These are phyloP conservation scores for Trichophyton verrucosum DNA, from an alignment of 2,329 filamentous ascomycete genomes.

Conservation along the genomic window DNA sequence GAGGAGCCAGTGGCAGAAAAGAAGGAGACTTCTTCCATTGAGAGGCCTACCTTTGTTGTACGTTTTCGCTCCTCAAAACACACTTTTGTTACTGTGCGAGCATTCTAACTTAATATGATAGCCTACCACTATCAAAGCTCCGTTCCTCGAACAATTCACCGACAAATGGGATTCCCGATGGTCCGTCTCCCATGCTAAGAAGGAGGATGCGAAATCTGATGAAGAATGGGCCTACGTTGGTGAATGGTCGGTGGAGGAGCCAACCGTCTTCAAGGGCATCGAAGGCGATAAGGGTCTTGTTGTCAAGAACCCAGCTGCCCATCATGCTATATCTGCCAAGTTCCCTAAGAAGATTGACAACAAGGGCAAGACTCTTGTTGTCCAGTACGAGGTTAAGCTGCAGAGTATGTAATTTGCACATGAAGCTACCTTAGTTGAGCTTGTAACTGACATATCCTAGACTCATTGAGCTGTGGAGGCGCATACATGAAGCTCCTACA, in stretches of 20 bases:
- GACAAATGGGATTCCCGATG: conserved; percentile 89
- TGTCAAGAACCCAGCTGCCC: conserved; percentile 92
- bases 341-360: conserved; percentile 94
- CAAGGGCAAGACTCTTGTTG: conserved; percentile 92
- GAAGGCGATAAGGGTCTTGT: conserved; percentile 93
- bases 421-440: neutral
- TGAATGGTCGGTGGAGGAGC: conserved; percentile 95
- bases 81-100: neutral
- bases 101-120: conserved; percentile 27
- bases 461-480: conserved; percentile 92
- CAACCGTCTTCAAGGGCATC: conserved; percentile 76
- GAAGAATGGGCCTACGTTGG: conserved; percentile 97
- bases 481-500: conserved; percentile 98
- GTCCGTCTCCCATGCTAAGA: conserved; percentile 94
- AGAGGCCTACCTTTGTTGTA: conserved; percentile 79
- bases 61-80: conserved; percentile 30
- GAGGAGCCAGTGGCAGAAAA: conserved; percentile 49
- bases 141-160: conserved; percentile 97
- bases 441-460: conserved; percentile 38
- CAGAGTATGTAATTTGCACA: conserved; percentile 57
- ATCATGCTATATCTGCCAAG: conserved; percentile 98
- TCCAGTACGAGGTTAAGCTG: conserved; percentile 98
- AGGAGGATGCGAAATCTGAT: conserved; percentile 66
- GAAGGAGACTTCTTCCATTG: conserved; percentile 41
- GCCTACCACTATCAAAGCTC: conserved; percentile 79